phyloP scores from a whole-genome alignment of 129 eudicot species.

The Flaveria ramosissima region DNA sequence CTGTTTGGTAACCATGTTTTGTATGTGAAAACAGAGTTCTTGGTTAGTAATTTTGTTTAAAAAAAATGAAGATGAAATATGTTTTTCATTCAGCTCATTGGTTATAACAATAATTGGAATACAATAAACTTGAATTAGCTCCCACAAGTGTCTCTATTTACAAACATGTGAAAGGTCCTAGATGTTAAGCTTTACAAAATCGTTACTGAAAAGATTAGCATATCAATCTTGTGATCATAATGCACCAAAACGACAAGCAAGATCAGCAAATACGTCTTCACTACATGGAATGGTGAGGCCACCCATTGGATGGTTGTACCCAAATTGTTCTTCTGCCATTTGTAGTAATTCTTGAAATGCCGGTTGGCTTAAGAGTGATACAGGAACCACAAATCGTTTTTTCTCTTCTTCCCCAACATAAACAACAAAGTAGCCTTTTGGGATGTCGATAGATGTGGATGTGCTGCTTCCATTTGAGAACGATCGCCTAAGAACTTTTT shows the following conservation, averaged over 20 bases:
- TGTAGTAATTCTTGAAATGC: constrained; percentile 8
- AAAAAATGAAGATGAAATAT: not conserved
- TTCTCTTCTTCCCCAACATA: constrained; percentile 6
- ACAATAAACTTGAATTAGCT: not conserved
- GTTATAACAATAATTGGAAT: not conserved
- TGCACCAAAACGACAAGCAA: not conserved
- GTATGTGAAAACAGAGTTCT: not conserved
- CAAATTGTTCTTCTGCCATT: not conserved
- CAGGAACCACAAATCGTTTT: not conserved
- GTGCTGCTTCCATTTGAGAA: constrained; percentile 1
- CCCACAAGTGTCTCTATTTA: not conserved
- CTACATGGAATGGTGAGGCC: constrained; percentile 4
- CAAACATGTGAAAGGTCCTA: not conserved
- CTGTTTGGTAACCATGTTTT: too few species aligned
- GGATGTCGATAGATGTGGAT: not conserved
- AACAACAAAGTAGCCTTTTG: not conserved
- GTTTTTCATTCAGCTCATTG: not conserved
- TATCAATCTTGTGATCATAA: not conserved
- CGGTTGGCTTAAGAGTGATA: not conserved
- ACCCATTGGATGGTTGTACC: constrained; percentile 12
- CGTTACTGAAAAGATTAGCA: not conserved
- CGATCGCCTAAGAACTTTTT: not conserved
- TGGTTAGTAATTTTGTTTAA: not conserved
- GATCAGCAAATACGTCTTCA: not conserved
- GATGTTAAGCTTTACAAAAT: not conserved